These are phyloP conservation scores for Neurospora sp. DNA, from an alignment of 495 filamentous ascomycete species.

Conservation along the genomic window DNA sequence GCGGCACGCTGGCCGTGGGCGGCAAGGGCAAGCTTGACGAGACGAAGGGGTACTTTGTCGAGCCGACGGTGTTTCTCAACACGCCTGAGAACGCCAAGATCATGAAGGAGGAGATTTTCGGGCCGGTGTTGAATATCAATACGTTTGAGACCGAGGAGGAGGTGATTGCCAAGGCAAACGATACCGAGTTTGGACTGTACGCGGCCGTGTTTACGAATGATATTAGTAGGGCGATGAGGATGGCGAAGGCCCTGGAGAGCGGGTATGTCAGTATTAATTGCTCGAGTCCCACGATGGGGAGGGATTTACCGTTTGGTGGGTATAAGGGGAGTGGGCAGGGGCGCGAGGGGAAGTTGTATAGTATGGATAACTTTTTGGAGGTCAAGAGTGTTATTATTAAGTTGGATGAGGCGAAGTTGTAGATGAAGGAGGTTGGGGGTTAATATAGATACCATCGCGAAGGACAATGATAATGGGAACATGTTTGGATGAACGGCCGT, in stretches of 20 bases:
- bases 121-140: slow-evolving; percentile 65
- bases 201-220: slow-evolving; percentile 67
- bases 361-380: slow-evolving; percentile 41
- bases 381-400: slow-evolving; percentile 34
- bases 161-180: slow-evolving; percentile 59
- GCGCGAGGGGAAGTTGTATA: slow-evolving; percentile 28
- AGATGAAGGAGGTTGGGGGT: not conserved
- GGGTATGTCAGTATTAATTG: slow-evolving; percentile 43
- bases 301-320: slow-evolving; percentile 35
- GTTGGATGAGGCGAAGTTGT: slow-evolving; percentile 16
- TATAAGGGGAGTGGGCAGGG: slow-evolving; percentile 34
- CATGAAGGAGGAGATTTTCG: slow-evolving; percentile 40
- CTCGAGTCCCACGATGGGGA: slow-evolving; percentile 24
- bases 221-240: slow-evolving; percentile 55
- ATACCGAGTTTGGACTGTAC: slow-evolving; percentile 62
- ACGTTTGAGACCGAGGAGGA: slow-evolving; percentile 56
- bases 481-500: not conserved
- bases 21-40: slow-evolving; percentile 15
- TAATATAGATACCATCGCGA: not conserved
- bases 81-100: slow-evolving; percentile 58
- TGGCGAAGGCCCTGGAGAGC: slow-evolving; percentile 57
- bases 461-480: not conserved
- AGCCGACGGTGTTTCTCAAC: slow-evolving; percentile 63
- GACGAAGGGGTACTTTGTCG: slow-evolving; percentile 39
- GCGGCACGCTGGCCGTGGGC: slow-evolving; percentile 20